phyloP scores from a whole-genome alignment of 176 grass and related monocot genomes.

The Pharus latifolius region DNA sequence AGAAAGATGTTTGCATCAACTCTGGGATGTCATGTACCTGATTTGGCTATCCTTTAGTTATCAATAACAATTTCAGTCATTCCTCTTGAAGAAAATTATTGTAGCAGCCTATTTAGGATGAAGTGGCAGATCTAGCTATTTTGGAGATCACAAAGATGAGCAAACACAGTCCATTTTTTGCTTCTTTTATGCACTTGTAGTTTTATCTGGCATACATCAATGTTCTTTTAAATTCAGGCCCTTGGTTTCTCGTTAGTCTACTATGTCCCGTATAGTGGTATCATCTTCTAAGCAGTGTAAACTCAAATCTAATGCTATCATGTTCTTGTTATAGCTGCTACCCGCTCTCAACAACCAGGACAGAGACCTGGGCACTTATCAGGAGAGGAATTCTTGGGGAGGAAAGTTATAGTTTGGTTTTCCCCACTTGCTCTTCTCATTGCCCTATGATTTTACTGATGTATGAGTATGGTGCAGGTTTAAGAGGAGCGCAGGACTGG shows the following conservation, averaged over 20 bases:
- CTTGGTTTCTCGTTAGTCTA: background rate
- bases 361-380: constrained; percentile 25
- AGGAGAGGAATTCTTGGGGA: constrained; percentile 46
- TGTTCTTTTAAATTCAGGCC: background rate
- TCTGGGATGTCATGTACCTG: too few species aligned
- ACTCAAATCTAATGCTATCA: background rate
- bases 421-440: background rate
- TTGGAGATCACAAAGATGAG: background rate
- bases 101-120: background rate
- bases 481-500: constrained; percentile 67
- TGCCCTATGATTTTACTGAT: constrained; percentile 13
- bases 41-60: background rate
- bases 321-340: constrained; percentile 4
- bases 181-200: too few species aligned
- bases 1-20: too few species aligned
- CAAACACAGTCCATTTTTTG: background rate
- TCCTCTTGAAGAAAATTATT: background rate
- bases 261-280: background rate
- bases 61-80: background rate
- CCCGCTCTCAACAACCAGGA: constrained; percentile 11
- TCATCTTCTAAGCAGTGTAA: background rate
- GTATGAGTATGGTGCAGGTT: constrained; percentile 42
- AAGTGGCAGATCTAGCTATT: background rate
- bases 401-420: constrained; percentile 33
- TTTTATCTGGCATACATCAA: too few species aligned